These are phyloP conservation scores for Knufia petricola DNA, from an alignment of 2,329 filamentous ascomycete genomes.

Conservation along the genomic window DNA sequence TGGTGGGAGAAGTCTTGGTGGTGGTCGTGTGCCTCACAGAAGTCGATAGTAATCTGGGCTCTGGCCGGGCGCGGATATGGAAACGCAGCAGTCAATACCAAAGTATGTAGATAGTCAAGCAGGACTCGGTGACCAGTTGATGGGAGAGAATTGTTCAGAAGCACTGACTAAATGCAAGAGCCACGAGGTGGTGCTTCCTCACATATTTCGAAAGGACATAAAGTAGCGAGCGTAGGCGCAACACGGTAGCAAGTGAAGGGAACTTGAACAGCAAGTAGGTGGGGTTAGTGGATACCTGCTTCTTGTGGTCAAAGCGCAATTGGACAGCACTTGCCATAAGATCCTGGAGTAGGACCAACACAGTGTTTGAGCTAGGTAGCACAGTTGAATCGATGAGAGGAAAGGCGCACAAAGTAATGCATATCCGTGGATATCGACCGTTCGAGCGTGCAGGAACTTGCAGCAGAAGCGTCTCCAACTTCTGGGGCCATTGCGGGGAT, in stretches of 20 bases:
- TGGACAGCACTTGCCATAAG: not conserved
- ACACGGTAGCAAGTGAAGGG: not conserved
- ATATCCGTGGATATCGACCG: not conserved
- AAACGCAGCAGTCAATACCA: too few species aligned
- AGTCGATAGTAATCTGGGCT: not conserved
- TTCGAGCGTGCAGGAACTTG: not conserved
- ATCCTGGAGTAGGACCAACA: not conserved
- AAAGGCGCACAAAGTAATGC: not conserved
- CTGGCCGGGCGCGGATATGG: not conserved
- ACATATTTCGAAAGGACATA: conserved; percentile 2
- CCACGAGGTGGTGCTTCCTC: conserved; percentile 3
- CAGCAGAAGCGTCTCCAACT: not conserved
- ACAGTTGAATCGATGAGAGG: not conserved
- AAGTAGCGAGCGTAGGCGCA: not conserved
- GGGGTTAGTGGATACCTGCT: not conserved
- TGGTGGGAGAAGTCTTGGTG: not conserved
- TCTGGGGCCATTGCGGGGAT: conserved; percentile 5
- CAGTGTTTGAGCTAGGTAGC: conserved; percentile 1
- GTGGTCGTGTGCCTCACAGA: not conserved
- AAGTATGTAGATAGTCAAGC: too few species aligned
- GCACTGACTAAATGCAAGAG: not conserved
- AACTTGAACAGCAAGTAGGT: conserved; percentile 5
- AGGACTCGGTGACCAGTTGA: not conserved
- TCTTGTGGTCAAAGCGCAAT: not conserved
- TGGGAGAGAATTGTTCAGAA: not conserved